These are phyloP conservation scores for Lepiota brunneoincarnata DNA, from an alignment of 768 basidiomycete species.

Conservation along the genomic window DNA sequence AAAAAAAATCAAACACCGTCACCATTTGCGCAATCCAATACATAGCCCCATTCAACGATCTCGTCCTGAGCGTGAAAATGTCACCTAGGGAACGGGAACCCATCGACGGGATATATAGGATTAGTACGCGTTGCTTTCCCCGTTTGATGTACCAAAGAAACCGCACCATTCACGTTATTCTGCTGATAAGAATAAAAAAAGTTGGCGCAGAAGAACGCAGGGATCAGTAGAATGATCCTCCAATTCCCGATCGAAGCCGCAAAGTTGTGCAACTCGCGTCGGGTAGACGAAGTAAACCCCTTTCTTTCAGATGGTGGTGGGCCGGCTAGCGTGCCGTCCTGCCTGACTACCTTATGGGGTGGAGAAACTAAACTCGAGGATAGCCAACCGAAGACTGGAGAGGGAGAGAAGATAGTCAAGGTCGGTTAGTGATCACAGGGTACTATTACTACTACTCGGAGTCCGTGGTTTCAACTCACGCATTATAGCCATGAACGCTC, in stretches of 20 bases:
- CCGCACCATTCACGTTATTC: slow-evolving; percentile 24
- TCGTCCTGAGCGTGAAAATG: slow-evolving; percentile 24
- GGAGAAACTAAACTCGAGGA: slow-evolving; percentile 20
- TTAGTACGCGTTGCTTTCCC: not conserved
- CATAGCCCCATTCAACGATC: slow-evolving; percentile 27
- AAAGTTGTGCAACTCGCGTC: slow-evolving; percentile 20
- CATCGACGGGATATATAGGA: not conserved
- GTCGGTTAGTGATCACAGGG: not conserved
- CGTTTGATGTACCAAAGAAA: not conserved
- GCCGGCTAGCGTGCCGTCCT: slow-evolving; percentile 23
- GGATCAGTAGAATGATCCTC: slow-evolving; percentile 24
- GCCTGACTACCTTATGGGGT: slow-evolving; percentile 24
- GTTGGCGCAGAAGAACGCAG: slow-evolving; percentile 29
- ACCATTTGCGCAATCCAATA: slow-evolving; percentile 31
- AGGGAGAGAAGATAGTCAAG: not conserved
- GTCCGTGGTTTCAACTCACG: slow-evolving; percentile 13
- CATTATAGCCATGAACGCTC: slow-evolving; percentile 28
- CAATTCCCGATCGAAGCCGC: slow-evolving; percentile 20
- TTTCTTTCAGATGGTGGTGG: slow-evolving; percentile 16
- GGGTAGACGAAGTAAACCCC: slow-evolving; percentile 16
- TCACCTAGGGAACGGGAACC: slow-evolving; percentile 13
- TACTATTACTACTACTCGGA: too few species aligned
- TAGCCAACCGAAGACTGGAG: slow-evolving; percentile 23
- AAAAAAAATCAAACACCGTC: not conserved
- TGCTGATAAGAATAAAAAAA: slow-evolving; percentile 31